Base-by-base conservation (phyloP, 2,329 filamentous ascomycete genomes). In the Ophidiomyces ophidiicola region DNA sequence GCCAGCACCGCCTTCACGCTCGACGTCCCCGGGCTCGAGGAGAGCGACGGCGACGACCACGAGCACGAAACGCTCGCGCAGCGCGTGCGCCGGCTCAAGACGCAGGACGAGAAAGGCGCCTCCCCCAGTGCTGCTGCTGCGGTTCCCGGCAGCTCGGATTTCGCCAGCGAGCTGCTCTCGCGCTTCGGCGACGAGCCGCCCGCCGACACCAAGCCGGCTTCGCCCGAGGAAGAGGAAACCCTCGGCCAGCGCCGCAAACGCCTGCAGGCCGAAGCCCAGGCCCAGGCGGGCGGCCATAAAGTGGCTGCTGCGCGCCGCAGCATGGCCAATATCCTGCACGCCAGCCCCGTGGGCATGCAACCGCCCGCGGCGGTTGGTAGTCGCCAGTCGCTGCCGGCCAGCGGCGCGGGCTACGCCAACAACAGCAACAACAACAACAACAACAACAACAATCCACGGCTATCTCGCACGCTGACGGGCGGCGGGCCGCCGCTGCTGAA, bases 271-370 rank as follows among this genome's bases (percentile, higher is more conserved):
- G 63, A 65, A 48, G 53, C 55, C 2, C 31, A 21, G 25, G 8
- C 7, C 14, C 26, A 32, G 17, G 33, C 32, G 6, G 28, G 31
- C 2, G 25, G 19, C 8, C 14, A 37, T 21, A 32, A 33, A 15
- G 4, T 55, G n/a, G n/a, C n/a, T 1, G 56, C 55, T 32, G 53
- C 57, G 35, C 57, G 63, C 42, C 59, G 59, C 29, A 70, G 64
- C 46, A 66, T 68, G 58, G 64, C 63, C 5, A 55, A 63, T 46
- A 51, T 69, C 20, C 67, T 80, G 6, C 62, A 70, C 43, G 65
- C 67, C 2, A 70, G 75, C 48, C 74, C 74, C 4, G 55, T 58
- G 44, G 44, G 30, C 11, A 19, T 33, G 21, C 32, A 23, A 11
- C 17, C 42, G 1, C 33, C 8, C 10, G 32, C 8, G 14, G 38